Conservation (phyloP, 257 asterid genomes). For the Solanum lignicaule region DNA sequence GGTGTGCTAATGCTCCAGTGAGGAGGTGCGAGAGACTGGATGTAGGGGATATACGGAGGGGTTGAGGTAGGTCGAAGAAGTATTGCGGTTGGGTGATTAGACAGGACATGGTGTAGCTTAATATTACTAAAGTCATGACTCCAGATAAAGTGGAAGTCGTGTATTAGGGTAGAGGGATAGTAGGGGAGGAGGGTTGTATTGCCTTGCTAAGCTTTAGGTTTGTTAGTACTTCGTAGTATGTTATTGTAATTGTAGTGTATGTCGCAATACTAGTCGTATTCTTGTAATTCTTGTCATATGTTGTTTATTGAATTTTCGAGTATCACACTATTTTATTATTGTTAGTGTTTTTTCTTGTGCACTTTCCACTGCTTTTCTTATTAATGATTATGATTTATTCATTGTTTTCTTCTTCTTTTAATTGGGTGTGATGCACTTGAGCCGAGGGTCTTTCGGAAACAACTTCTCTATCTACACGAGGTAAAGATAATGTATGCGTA, state of each 20-base stretch:
- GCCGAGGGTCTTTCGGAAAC: background rate
- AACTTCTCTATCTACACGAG: no score
- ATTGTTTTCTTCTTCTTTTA: no score
- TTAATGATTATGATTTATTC: no score
- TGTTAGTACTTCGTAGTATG: background rate
- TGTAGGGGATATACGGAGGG: background rate
- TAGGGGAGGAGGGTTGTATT: background rate
- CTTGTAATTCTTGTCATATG: background rate
- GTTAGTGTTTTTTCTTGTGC: background rate
- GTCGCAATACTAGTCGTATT: background rate
- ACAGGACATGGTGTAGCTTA: background rate
- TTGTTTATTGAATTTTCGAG: background rate
- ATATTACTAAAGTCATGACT: background rate
- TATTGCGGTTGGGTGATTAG: background rate
- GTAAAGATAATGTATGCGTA: no score
- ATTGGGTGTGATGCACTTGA: background rate
- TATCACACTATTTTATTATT: background rate
- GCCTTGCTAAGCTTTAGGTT: background rate
- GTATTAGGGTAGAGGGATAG: background rate
- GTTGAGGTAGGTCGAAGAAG: background rate
- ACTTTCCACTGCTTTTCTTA: no score
- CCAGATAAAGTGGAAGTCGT: background rate
- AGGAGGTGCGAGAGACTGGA: background rate
- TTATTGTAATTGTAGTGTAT: no score
- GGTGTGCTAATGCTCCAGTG: no score